Conservation (phyloP, 1,139 yeast species). For the Yamadazyma dushanensis region DNA sequence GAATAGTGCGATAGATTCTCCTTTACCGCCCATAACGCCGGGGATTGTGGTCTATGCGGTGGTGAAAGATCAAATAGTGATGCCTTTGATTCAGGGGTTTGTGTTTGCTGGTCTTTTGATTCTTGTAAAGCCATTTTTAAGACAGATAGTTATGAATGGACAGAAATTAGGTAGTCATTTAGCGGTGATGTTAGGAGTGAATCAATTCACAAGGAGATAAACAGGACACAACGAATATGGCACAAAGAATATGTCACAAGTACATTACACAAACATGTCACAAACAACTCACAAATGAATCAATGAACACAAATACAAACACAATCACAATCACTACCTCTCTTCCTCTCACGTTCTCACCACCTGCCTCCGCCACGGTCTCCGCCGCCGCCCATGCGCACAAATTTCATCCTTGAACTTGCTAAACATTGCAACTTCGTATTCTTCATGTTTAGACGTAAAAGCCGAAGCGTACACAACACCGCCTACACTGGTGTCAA, state of each 20-base stretch:
- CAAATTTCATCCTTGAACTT: not conserved
- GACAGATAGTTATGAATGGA: conserved; percentile 29
- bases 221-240: too few species aligned
- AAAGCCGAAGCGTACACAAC: conserved; percentile 29
- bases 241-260: too few species aligned
- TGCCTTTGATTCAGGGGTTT: conserved; percentile 60
- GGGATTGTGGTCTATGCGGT: conserved; percentile 54
- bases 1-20: conserved; percentile 18
- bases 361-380: not conserved
- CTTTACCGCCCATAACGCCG: conserved; percentile 44
- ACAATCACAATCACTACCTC: too few species aligned
- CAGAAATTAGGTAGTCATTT: conserved; percentile 29
- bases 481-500: conserved; percentile 50
- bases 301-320: too few species aligned
- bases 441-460: conserved; percentile 38
- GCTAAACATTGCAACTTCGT: not conserved
- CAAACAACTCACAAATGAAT: too few species aligned
- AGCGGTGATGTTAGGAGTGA: conserved; percentile 14
- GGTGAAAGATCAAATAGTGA: conserved; percentile 60
- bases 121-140: conserved; percentile 30
- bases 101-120: conserved; percentile 39
- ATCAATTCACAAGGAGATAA: not conserved
- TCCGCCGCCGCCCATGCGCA: not conserved
- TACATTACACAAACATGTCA: too few species aligned
- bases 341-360: not conserved